Conservation (phyloP, 2,329 filamentous ascomycete species). For the Sporothrix dimorphospora region DNA sequence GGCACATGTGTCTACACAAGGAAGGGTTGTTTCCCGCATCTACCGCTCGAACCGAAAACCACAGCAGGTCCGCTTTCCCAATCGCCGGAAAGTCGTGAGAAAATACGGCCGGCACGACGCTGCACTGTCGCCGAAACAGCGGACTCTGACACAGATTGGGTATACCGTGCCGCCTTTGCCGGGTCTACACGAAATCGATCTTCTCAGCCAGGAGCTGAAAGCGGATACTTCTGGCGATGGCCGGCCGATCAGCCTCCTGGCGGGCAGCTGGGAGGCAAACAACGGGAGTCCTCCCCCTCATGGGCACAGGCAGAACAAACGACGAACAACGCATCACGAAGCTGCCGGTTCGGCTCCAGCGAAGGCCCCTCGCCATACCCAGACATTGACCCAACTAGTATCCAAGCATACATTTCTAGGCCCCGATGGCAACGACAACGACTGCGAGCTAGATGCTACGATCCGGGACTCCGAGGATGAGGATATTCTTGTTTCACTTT, state of each 20-base stretch:
- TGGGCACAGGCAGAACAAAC: conserved; percentile 32
- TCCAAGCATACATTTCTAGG: conserved; percentile 24
- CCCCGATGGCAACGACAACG: conserved; percentile 30
- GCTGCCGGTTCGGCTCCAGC: not conserved
- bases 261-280: not conserved
- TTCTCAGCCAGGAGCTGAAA: not conserved
- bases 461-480: conserved; percentile 36
- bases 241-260: not conserved
- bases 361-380: conserved; percentile 41
- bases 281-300: not conserved
- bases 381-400: conserved; percentile 44
- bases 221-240: not conserved
- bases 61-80: conserved; percentile 41
- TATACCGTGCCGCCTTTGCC: conserved; percentile 32
- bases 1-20: conserved; percentile 2
- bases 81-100: conserved; percentile 36
- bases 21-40: conserved; percentile 25
- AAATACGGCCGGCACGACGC: conserved; percentile 37
- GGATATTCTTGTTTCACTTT: conserved; percentile 19
- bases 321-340: not conserved
- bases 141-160: conserved; percentile 43
- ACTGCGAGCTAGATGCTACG: conserved; percentile 10
- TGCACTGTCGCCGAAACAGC: conserved; percentile 37
- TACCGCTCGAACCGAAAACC: conserved; percentile 37
- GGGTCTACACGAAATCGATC: conserved; percentile 27